A percentile compares a stretch with the other conserved stretches of the same genome.
Conservation (phyloP, 495 filamentous ascomycete species). For the Aspergillus coremiiformis region DNA sequence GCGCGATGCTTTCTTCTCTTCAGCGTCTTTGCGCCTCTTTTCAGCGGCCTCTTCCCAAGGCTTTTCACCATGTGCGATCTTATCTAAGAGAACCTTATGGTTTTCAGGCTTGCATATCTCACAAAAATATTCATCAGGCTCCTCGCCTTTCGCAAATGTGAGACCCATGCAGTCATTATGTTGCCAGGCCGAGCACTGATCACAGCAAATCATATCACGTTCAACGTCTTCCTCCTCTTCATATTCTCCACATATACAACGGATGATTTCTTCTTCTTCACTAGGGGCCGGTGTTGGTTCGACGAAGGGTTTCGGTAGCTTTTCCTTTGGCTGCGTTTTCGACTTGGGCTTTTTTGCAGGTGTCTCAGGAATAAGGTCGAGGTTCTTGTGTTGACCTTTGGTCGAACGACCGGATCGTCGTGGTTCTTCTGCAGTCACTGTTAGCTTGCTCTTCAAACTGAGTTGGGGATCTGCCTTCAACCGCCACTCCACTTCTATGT, state of each 20-base stretch:
- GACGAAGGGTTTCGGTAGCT: constrained; percentile 39
- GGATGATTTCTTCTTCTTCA: constrained; percentile 69
- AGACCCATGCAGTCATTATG: constrained; percentile 94
- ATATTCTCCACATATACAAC: constrained; percentile 86
- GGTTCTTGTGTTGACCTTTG: constrained; percentile 89
- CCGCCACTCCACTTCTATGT: constrained; percentile 4
- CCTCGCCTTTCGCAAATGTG: constrained; percentile 62
- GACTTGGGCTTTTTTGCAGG: constrained; percentile 53
- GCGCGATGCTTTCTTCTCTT: constrained; percentile 41
- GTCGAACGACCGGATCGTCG: constrained; percentile 91
- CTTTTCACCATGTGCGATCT: constrained; percentile 68
- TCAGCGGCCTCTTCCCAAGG: constrained; percentile 69
- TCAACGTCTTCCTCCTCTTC: constrained; percentile 77
- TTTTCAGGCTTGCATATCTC: constrained; percentile 80
- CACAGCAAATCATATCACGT: constrained; percentile 83
- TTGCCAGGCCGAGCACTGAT: constrained; percentile 87
- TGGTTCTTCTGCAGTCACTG: constrained; percentile 59
- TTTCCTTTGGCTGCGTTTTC: constrained; percentile 52
- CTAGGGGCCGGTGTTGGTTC: constrained; percentile 47
- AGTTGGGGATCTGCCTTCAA: constrained; percentile 1
- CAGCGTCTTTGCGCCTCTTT: constrained; percentile 43
- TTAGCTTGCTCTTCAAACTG: constrained; percentile 26
- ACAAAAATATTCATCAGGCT: constrained; percentile 79
- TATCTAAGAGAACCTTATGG: constrained; percentile 66
- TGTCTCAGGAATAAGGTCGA: constrained; percentile 58